Evolutionary conservation across 1,139 yeast genomes (phyloP).

Genomic region (Pichia sp.): DNA sequence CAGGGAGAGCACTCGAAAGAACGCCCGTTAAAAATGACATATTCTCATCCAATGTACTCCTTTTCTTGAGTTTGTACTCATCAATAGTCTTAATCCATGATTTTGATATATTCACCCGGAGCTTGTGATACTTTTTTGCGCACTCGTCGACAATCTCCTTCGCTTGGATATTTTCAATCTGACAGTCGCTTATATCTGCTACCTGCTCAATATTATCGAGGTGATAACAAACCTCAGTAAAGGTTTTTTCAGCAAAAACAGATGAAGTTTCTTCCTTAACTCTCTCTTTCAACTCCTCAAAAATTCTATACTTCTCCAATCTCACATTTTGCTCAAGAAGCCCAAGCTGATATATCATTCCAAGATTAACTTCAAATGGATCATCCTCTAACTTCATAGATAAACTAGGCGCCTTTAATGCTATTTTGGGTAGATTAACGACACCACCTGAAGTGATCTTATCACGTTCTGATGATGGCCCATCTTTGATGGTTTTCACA

Average conservation of each 20-base stretch:
- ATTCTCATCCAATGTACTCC: conserved; percentile 44
- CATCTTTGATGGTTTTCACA: conserved; percentile 37
- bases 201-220: conserved; percentile 1
- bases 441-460: conserved; percentile 34
- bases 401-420: conserved; percentile 41
- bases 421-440: conserved; percentile 44
- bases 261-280: conserved; percentile 1
- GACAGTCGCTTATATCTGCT: not conserved
- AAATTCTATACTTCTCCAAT: conserved; percentile 46
- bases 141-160: conserved; percentile 1
- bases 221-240: not conserved
- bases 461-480: conserved; percentile 31
- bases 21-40: conserved; percentile 46
- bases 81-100: conserved; percentile 62
- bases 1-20: conserved; percentile 1
- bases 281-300: conserved; percentile 33
- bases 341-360: conserved; percentile 73
- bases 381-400: conserved; percentile 64
- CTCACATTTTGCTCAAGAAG: conserved; percentile 62
- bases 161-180: not conserved
- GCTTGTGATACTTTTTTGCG: conserved; percentile 15
- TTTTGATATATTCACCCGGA: conserved; percentile 42
- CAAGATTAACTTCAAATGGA: conserved; percentile 76
- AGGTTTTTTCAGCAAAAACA: not conserved
- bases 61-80: conserved; percentile 36